These are phyloP conservation scores for Colletotrichum sp. DNA, from an alignment of 2,329 filamentous ascomycete genomes.

Conservation along the genomic window DNA sequence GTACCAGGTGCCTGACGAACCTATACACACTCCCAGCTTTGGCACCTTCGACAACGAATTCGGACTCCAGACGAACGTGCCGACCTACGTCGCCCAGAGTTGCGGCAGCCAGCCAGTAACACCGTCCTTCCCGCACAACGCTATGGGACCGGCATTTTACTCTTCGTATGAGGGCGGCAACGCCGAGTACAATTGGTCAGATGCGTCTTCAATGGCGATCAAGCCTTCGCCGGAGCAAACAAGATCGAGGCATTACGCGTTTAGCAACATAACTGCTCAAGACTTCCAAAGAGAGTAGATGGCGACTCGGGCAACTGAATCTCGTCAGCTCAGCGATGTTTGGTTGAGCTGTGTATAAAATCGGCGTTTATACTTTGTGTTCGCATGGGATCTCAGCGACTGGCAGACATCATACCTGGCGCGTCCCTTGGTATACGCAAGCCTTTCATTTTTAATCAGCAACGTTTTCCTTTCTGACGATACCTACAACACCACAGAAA, in stretches of 20 bases:
- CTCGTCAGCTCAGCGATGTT: background rate
- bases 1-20: slow-evolving; percentile 49
- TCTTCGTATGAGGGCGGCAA: slow-evolving; percentile 38
- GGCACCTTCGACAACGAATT: slow-evolving; percentile 50
- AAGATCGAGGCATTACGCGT: slow-evolving; percentile 33
- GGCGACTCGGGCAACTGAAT: background rate
- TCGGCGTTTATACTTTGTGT: background rate
- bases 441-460: background rate
- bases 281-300: slow-evolving; percentile 21
- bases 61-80: slow-evolving; percentile 39
- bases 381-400: slow-evolving; percentile 2
- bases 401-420: background rate
- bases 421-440: background rate
- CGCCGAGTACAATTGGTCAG: slow-evolving; percentile 58
- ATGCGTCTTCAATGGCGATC: slow-evolving; percentile 38
- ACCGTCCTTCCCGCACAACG: slow-evolving; percentile 47
- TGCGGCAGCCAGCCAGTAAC: slow-evolving; percentile 53
- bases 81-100: slow-evolving; percentile 49
- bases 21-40: slow-evolving; percentile 53
- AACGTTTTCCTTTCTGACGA: slow-evolving; percentile 6
- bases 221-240: slow-evolving; percentile 36
- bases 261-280: slow-evolving; percentile 39
- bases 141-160: slow-evolving; percentile 48
- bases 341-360: background rate
- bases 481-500: slow-evolving; percentile 15